Base-by-base conservation (phyloP, 192 early-diverging fungal species). In the Umbelopsis sp. region DNA sequence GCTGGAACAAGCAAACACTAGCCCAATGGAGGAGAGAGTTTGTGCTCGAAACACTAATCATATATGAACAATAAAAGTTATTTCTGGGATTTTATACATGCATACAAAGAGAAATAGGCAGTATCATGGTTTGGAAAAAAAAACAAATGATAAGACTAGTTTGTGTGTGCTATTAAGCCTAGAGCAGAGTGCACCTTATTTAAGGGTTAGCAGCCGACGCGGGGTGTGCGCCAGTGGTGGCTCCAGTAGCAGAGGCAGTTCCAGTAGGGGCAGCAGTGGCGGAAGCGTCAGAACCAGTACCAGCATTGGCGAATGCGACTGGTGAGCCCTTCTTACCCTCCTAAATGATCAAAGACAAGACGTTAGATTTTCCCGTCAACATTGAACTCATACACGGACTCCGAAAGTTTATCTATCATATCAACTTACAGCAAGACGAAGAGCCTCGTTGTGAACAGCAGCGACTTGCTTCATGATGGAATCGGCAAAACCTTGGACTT, bases 381-480 rank as follows among this genome's bases (percentile, higher is more conserved):
- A n/a, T n/a, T n/a, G n/a, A n/a, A n/a, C n/a, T n/a, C n/a, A n/a
- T n/a, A n/a, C n/a, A n/a, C n/a, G n/a, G n/a, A n/a, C n/a, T n/a
- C n/a, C n/a, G n/a, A n/a, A n/a, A n/a, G n/a, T n/a, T n/a, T n/a
- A 50, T 21, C 21, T n/a, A 66, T 20, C 4, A 25, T 21, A 16
- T 46, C 46, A 15, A 67, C 71, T 73, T 73, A 73, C 78, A 44
- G 82, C 81, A 67, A 87, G 71, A 49, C 76, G 76, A 23, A 74
- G 72, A 20, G 85, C 84, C 55, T 85, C 81, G 70, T 58, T 27
- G 72, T 84, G 81, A 47, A 87, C 78, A 41, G 78, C 81, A n/a
- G 76, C 72, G 23, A 82, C 79, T 61, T 80, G 73, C 65, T 81
- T 76, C 69, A 74, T 77, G 27, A 82, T 71, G 16, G 71, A 68